Evolutionary conservation across 371 early-diverging fungal genomes (phyloP), one percentile per base, ranked within the genome.

Genomic region (Fennellomyces sp.): DNA sequence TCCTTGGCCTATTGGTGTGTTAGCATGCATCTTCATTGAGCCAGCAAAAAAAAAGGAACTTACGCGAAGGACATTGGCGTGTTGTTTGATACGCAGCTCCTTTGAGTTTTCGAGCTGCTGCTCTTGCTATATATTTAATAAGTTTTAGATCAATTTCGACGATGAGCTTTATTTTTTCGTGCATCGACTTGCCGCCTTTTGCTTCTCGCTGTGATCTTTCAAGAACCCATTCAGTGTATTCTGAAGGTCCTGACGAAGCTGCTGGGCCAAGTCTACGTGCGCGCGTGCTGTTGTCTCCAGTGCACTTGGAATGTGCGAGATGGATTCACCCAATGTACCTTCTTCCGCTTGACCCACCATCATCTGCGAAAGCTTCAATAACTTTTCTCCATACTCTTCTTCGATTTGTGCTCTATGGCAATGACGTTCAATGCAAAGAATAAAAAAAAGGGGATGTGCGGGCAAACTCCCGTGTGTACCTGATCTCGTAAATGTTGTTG

Each of bases 261-360:
- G 73, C 28, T 80, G 70, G 8, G 78, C 73, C 15, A 80, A 53
- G 52, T 80, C 81, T 25, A 80, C 56, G 57, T 80, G 81, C 28
- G 81, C 77, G 8, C 78, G 64, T 13, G 70, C 81, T 3, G 81
- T 77, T 6, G 74, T 73, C 61, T 80, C 78, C 13, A 80, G 41
- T 10, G 76, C 68, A 29, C 65, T 65, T 29, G 77, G 76, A 25
- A 80, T 75, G 35, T 70, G 68, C 3, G 67, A 65, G 30, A 80
- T 42, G 19, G 78, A 71, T 17, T 77, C 78, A 3, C 68, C 65
- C 63, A 80, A 71, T 3, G 66, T 71, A 10, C 76, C 72, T 64
- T 70, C 70, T 57, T 77, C 78, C 19, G 63, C 56, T 56, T 69
- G 58, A 10, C 76, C 76, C 21, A 77, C 61, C 4, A 70, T 60